These are phyloP conservation scores for Dimargaris xerosporica DNA, from an alignment of 192 early-diverging fungal species.

Conservation along the genomic window DNA sequence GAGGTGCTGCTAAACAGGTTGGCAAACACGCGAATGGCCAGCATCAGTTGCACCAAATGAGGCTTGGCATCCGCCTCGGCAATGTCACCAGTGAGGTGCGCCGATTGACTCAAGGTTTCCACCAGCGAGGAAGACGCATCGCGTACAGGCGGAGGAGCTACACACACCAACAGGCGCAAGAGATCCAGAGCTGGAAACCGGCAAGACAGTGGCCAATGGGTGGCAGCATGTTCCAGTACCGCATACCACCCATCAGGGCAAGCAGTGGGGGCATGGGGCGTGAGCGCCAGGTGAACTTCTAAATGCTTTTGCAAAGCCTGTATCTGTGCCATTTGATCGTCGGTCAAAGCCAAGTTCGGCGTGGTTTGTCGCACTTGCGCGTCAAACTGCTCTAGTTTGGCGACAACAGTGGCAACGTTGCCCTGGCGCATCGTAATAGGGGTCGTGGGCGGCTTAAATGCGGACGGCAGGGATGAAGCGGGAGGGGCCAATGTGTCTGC, in stretches of 20 bases:
- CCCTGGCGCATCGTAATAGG: conserved; percentile 55
- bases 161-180: conserved; percentile 48
- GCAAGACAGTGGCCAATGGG: conserved; percentile 48
- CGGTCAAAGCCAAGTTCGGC: conserved; percentile 12
- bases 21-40: conserved; percentile 48
- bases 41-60: conserved; percentile 60
- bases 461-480: no score
- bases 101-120: conserved; percentile 24
- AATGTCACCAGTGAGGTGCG: conserved; percentile 13
- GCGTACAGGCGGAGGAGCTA: conserved; percentile 21
- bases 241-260: conserved; percentile 26
- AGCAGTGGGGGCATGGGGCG: not conserved
- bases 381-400: conserved; percentile 63
- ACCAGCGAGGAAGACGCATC: conserved; percentile 27
- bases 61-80: conserved; percentile 15
- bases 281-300: not conserved
- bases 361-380: conserved; percentile 20
- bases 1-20: conserved; percentile 49
- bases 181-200: conserved; percentile 79
- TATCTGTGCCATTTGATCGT: conserved; percentile 14
- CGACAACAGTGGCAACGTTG: conserved; percentile 51
- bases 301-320: conserved; percentile 3
- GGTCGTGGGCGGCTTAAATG: conserved; percentile 13
- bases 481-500: conserved; percentile 3
- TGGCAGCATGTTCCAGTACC: conserved; percentile 33